phyloP scores from a whole-genome alignment of 208 protist genomes.

The Acanthamoeba healyi region DNA sequence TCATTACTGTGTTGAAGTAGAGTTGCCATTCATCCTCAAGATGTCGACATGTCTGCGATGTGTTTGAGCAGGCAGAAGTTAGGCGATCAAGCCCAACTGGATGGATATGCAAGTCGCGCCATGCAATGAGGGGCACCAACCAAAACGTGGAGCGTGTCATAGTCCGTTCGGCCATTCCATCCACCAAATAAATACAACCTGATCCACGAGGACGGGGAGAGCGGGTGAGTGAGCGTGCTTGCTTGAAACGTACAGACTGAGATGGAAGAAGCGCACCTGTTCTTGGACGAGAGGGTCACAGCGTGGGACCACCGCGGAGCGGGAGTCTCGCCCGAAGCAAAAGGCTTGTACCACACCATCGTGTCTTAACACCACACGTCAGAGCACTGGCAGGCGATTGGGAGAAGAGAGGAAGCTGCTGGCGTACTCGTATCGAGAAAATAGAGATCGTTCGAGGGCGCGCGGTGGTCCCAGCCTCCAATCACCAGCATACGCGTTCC shows the following conservation, averaged over 20 bases:
- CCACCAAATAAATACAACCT: slow-evolving; percentile 67
- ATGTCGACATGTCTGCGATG: slow-evolving; percentile 64
- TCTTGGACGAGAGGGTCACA: background rate
- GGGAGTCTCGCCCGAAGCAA: slow-evolving; percentile 51
- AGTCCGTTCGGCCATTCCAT: slow-evolving; percentile 52
- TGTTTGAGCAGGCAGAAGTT: too few species aligned
- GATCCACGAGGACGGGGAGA: too few species aligned
- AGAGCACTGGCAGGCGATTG: background rate
- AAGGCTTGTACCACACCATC: slow-evolving; percentile 59
- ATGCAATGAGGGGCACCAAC: background rate
- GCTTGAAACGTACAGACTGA: background rate
- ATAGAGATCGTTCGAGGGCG: slow-evolving; percentile 23
- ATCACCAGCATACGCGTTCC: slow-evolving; percentile 64
- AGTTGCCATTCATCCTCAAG: slow-evolving; percentile 66
- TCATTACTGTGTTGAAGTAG: slow-evolving; percentile 15
- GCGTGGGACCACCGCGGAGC: slow-evolving; percentile 61
- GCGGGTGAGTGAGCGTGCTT: background rate
- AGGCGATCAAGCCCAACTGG: too few species aligned
- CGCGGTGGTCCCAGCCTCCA: slow-evolving; percentile 55
- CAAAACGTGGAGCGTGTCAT: slow-evolving; percentile 47
- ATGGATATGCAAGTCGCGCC: too few species aligned
- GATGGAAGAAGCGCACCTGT: background rate
- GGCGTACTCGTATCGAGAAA: slow-evolving; percentile 72
- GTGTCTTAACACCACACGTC: background rate
- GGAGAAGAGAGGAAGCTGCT: background rate